phyloP scores from a whole-genome alignment of 257 asterid genomes.

The Solanum tarapatanum region DNA sequence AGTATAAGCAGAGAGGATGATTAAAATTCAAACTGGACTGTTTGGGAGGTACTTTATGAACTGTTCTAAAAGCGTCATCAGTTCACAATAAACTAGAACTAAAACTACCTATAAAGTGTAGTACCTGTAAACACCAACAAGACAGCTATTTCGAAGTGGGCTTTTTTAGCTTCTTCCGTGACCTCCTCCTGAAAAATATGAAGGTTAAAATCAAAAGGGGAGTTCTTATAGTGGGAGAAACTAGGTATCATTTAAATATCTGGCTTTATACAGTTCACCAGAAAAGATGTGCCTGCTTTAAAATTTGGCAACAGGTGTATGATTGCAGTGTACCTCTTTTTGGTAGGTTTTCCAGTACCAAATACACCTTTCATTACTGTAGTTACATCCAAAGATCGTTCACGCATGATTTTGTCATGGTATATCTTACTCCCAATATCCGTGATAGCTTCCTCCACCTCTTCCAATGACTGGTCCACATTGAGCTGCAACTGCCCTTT shows the following conservation, averaged over 20 bases:
- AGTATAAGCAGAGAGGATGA: neutral
- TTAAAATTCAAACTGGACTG: neutral
- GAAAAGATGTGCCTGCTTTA: neutral
- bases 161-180: conserved; percentile 33
- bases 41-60: neutral
- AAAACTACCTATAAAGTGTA: neutral
- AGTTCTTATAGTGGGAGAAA: neutral
- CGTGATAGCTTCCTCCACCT: conserved; percentile 67
- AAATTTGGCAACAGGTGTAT: neutral
- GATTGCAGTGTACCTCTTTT: conserved; percentile 42
- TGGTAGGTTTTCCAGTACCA: conserved; percentile 36
- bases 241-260: neutral
- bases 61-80: neutral
- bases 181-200: conserved; percentile 36
- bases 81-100: neutral
- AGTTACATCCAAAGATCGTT: conserved; percentile 55
- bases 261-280: neutral
- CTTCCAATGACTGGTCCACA: conserved; percentile 76
- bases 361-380: conserved; percentile 81
- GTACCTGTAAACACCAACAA: neutral
- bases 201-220: neutral
- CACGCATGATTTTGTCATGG: conserved; percentile 66
- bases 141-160: conserved; percentile 1
- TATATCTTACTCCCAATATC: conserved; percentile 86
- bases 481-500: conserved; percentile 75